These are phyloP conservation scores for Zizania latifolia DNA, from an alignment of 176 grass and related monocot genomes.

Conservation along the genomic window DNA sequence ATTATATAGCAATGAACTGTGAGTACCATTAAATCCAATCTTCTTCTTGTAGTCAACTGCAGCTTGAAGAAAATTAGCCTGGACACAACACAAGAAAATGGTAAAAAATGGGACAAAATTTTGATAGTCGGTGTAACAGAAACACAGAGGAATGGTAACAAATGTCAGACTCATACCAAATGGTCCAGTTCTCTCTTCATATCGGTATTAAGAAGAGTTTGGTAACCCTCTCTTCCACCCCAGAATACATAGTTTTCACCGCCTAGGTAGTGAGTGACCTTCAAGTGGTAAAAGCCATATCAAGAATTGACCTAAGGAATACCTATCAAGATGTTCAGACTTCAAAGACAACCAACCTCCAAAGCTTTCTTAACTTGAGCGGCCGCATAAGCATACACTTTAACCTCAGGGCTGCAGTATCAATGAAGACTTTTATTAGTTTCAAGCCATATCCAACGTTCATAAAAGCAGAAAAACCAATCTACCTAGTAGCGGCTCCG, in stretches of 20 bases:
- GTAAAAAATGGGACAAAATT: background rate
- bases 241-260: slow-evolving; percentile 99
- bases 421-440: background rate
- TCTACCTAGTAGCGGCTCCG: slow-evolving; percentile 84
- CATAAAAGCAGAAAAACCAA: background rate
- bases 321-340: background rate
- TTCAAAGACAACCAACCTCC: slow-evolving; percentile 45
- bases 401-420: slow-evolving; percentile 41
- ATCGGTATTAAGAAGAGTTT: slow-evolving; percentile 92
- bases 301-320: background rate
- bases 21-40: slow-evolving; percentile 81
- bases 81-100: background rate
- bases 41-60: slow-evolving; percentile 94
- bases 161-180: slow-evolving; percentile 43
- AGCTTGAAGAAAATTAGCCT: slow-evolving; percentile 93
- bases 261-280: slow-evolving; percentile 90
- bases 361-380: slow-evolving; percentile 98
- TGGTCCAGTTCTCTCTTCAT: slow-evolving; percentile 98
- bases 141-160: background rate
- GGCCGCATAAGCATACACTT: slow-evolving; percentile 86
- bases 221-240: slow-evolving; percentile 94
- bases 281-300: slow-evolving; percentile 17
- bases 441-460: background rate
- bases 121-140: background rate
- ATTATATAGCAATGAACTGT: background rate